These are phyloP conservation scores for Mortierella sp. DNA, from an alignment of 371 early-diverging fungal genomes.

Conservation along the genomic window DNA sequence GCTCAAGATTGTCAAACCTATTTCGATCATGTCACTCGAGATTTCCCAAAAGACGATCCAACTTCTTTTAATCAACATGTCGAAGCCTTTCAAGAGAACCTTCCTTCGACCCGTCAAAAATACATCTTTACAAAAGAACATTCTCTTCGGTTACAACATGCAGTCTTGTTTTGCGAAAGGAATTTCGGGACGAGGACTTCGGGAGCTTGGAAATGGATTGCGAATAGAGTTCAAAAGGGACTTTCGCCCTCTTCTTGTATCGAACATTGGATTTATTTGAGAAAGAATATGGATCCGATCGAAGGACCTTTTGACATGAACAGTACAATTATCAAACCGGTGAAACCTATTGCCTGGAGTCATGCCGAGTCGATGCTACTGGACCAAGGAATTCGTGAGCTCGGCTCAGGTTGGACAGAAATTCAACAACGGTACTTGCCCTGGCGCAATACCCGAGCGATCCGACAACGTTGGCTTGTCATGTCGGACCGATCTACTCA, in stretches of 20 bases:
- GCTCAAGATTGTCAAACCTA: slow-evolving; percentile 26
- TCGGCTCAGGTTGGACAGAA: slow-evolving; percentile 21
- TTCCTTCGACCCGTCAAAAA: slow-evolving; percentile 16
- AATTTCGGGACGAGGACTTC: neutral
- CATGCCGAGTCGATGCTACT: slow-evolving; percentile 34
- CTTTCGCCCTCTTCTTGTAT: slow-evolving; percentile 15
- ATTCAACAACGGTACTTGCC: slow-evolving; percentile 28
- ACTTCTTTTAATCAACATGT: neutral
- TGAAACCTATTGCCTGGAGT: slow-evolving; percentile 13
- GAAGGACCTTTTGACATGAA: slow-evolving; percentile 20
- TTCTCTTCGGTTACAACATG: slow-evolving; percentile 17
- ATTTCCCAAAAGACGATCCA: slow-evolving; percentile 20
- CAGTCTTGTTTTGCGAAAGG: slow-evolving; percentile 1
- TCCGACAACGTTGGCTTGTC: slow-evolving; percentile 35
- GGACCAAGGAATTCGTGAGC: slow-evolving; percentile 34
- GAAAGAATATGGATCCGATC: slow-evolving; percentile 26
- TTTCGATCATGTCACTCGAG: slow-evolving; percentile 23
- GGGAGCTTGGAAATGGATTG: slow-evolving; percentile 28
- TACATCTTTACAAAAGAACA: slow-evolving; percentile 30
- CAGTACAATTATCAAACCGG: slow-evolving; percentile 13
- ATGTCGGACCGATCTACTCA: slow-evolving; percentile 28
- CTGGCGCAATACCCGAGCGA: slow-evolving; percentile 21
- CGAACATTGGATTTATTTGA: slow-evolving; percentile 28
- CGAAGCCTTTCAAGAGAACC: slow-evolving; percentile 3
- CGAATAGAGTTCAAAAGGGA: slow-evolving; percentile 24